Base-by-base conservation (phyloP, 2,329 filamentous ascomycete genomes). In the Fusarium buharicum region DNA sequence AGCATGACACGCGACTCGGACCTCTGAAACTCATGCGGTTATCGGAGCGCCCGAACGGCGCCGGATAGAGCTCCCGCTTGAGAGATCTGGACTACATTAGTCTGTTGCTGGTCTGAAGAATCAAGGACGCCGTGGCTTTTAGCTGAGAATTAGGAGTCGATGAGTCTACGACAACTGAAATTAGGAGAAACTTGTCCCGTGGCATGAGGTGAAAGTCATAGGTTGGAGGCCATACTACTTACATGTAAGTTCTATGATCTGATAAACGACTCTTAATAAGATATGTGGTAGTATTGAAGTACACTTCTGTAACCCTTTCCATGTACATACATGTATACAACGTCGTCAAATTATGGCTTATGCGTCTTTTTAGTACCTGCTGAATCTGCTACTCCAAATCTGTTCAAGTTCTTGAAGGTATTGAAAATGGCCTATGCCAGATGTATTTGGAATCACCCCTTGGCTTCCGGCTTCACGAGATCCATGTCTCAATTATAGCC, bases 1-100 rank as follows among this genome's bases (percentile, higher is more conserved):
- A 66, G 63, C 55, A 59, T 46, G 41, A 39, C 18, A 38, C 54
- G 43, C 50, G 50, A 65, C 53, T 55, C 62, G 22, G 43, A 28
- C 20, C 43, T 36, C 41, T 50, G 44, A 50, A 56, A 54, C 60
- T 41, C 27, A 24, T 48, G 28, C 46, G 48, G 36, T 39, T 52
- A 31, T 62, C 60, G 46, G 55, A 24, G 43, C 18, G 27, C 30
- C 55, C 47, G 55, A 60, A 46, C 56, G 55, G 41, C 27, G 17
- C 59, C 20, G 50, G 28, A 31, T 34, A 52, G 17, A 50, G 59
- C 39, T 53, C 48, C 52, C n/a, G 36, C 27, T 8, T 24, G 10
- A 28, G 24, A 31, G 38, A 40, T 33, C 37, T 30, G 31, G 40
- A 55, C 37, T 22, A 33, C 13, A 13, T 7, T 14, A 18, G 27